phyloP scores from a whole-genome alignment of 2,329 filamentous ascomycete genomes.

The Colletotrichum sp. region DNA sequence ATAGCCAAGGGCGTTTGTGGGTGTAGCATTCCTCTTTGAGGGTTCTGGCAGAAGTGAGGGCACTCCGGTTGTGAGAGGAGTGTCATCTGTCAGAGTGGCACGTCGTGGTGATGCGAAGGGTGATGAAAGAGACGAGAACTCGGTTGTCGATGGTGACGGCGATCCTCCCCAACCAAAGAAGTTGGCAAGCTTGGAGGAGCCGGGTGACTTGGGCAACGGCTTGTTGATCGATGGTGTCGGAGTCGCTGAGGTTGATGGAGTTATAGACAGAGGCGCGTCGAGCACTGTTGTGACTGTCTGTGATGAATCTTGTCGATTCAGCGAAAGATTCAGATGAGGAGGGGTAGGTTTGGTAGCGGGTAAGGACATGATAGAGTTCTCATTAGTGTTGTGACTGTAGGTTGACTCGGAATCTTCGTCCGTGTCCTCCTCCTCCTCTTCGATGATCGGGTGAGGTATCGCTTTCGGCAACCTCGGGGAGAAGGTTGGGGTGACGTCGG shows the following conservation, averaged over 20 bases:
- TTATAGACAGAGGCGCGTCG: neutral
- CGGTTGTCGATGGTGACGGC: constrained; percentile 51
- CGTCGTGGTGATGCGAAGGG: constrained; percentile 49
- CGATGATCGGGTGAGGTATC: constrained; percentile 27
- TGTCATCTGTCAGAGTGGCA: constrained; percentile 45
- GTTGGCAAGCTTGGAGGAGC: constrained; percentile 52
- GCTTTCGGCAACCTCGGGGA: constrained; percentile 18
- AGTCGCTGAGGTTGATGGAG: constrained; percentile 15
- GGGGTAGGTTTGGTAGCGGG: constrained; percentile 55
- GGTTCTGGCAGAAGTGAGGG: constrained; percentile 26
- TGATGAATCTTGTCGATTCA: constrained; percentile 26
- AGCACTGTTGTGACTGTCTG: constrained; percentile 28
- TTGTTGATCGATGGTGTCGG: constrained; percentile 53
- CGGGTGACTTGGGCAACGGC: constrained; percentile 59
- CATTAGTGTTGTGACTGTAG: constrained; percentile 40
- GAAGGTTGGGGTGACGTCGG: constrained; percentile 38
- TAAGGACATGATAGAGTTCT: constrained; percentile 50
- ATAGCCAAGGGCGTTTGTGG: constrained; percentile 51
- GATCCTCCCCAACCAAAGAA: constrained; percentile 61
- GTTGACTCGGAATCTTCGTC: constrained; percentile 36
- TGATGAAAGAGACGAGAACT: constrained; percentile 60
- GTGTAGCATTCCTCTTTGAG: constrained; percentile 44
- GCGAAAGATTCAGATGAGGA: constrained; percentile 57
- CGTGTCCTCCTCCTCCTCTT: constrained; percentile 41
- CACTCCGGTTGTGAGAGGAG: constrained; percentile 24